phyloP scores from a whole-genome alignment of 2,329 filamentous ascomycete genomes.

The Purpureocillium lavendulum region DNA sequence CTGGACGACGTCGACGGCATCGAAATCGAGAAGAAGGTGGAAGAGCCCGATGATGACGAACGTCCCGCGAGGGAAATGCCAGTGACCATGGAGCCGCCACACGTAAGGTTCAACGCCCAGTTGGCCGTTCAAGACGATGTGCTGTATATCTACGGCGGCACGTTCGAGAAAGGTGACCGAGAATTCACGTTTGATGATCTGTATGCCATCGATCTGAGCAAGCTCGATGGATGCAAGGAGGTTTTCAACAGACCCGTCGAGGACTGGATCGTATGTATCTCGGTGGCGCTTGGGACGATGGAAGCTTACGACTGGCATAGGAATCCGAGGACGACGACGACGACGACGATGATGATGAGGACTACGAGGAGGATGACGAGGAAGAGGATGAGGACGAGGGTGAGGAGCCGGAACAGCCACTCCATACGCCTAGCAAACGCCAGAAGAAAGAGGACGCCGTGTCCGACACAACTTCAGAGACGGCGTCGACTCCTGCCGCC shows the following conservation, averaged over 20 bases:
- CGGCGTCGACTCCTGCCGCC: slow-evolving; percentile 17
- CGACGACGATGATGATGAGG: slow-evolving; percentile 52
- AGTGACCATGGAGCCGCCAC: slow-evolving; percentile 74
- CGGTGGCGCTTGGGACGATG: background rate
- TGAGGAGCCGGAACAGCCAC: slow-evolving; percentile 38
- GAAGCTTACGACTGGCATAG: slow-evolving; percentile 22
- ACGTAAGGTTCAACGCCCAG: slow-evolving; percentile 84
- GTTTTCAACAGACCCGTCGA: slow-evolving; percentile 76
- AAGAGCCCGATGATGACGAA: slow-evolving; percentile 46
- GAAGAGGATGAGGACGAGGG: slow-evolving; percentile 45
- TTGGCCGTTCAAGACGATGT: slow-evolving; percentile 86
- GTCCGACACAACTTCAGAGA: slow-evolving; percentile 27
- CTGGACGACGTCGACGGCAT: slow-evolving; percentile 44
- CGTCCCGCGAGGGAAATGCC: slow-evolving; percentile 53
- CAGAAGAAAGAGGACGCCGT: slow-evolving; percentile 45
- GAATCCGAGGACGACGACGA: slow-evolving; percentile 52
- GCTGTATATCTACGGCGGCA: slow-evolving; percentile 90
- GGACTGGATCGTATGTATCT: slow-evolving; percentile 65
- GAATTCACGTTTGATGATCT: slow-evolving; percentile 96
- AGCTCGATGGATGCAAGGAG: slow-evolving; percentile 88
- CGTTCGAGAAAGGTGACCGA: slow-evolving; percentile 87
- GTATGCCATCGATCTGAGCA: slow-evolving; percentile 87
- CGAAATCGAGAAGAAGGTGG: slow-evolving; percentile 41
- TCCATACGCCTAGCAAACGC: slow-evolving; percentile 44
- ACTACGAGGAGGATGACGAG: slow-evolving; percentile 47